These are phyloP conservation scores for Halenospora varia DNA, from an alignment of 495 filamentous ascomycete species.

Conservation along the genomic window DNA sequence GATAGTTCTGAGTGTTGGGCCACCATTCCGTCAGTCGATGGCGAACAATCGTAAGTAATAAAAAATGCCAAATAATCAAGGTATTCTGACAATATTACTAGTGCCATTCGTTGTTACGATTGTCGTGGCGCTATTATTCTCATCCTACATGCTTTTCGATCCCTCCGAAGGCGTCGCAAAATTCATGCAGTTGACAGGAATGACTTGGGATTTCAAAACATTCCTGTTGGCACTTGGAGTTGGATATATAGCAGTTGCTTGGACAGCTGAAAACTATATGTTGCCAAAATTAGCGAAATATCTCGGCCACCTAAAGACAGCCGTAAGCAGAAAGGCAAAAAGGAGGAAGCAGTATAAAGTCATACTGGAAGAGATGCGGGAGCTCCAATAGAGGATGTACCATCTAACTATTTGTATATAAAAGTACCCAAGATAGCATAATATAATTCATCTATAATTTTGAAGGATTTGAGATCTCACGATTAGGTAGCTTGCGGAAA, in stretches of 20 bases:
- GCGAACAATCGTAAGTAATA: constrained; percentile 64
- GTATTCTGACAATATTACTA: constrained; percentile 27
- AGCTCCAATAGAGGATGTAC: constrained; percentile 15
- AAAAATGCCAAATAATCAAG: neutral
- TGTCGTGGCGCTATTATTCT: constrained; percentile 57
- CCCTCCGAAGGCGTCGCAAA: constrained; percentile 62
- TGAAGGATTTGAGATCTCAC: too few relatives aligned
- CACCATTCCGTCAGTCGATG: constrained; percentile 82
- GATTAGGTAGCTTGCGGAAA: too few relatives aligned
- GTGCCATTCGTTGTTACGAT: constrained; percentile 83
- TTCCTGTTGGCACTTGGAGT: constrained; percentile 66
- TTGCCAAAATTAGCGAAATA: constrained; percentile 67
- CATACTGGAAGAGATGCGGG: constrained; percentile 67
- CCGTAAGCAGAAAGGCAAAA: constrained; percentile 57
- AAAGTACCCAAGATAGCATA: too few relatives aligned
- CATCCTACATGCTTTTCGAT: constrained; percentile 71
- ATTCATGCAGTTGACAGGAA: constrained; percentile 81
- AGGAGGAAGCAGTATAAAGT: constrained; percentile 85
- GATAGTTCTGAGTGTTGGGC: constrained; percentile 82
- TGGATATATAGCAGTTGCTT: constrained; percentile 61
- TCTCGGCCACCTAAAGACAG: constrained; percentile 54
- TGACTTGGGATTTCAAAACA: constrained; percentile 65
- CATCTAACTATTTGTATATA: neutral
- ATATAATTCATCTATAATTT: too few relatives aligned
- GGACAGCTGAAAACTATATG: constrained; percentile 63